These are phyloP conservation scores for Fusarium denticulatum DNA, from an alignment of 2,329 filamentous ascomycete species.

Conservation along the genomic window DNA sequence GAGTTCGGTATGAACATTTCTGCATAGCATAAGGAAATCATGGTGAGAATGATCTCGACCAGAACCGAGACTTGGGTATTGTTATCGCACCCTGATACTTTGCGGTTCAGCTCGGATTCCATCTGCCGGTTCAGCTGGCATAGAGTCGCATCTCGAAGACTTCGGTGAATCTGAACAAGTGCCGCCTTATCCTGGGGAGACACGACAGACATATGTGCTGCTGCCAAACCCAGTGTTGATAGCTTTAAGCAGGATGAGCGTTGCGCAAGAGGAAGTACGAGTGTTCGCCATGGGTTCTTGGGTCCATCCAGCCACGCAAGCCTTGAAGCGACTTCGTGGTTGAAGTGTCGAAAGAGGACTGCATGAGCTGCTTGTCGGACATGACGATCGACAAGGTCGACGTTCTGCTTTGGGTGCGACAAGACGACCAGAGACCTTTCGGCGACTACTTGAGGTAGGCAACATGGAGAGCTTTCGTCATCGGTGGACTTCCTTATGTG, in stretches of 20 bases:
- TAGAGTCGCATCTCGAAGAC: not conserved
- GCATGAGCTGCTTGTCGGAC: not conserved
- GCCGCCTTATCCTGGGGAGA: not conserved
- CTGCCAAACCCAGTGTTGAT: not conserved
- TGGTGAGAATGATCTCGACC: not conserved
- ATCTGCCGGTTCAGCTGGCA: not conserved
- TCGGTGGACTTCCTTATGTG: too few species aligned
- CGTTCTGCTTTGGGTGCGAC: not conserved
- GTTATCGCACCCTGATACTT: not conserved
- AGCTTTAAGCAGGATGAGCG: not conserved
- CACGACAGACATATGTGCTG: not conserved
- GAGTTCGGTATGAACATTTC: not conserved
- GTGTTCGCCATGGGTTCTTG: not conserved
- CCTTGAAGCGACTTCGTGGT: not conserved
- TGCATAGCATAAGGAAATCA: not conserved
- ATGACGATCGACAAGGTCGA: not conserved
- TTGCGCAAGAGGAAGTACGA: not conserved
- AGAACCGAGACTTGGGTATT: not conserved
- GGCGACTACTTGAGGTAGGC: not conserved
- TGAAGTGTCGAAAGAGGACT: not conserved
- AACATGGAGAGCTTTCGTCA: accelerated
- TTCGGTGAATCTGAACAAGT: not conserved
- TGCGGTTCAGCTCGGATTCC: not conserved
- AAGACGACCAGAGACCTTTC: too few species aligned
- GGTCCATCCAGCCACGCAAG: not conserved